These are phyloP conservation scores for Trichosporon ovoides DNA, from an alignment of 1,284 basidiomycete genomes.

Conservation along the genomic window DNA sequence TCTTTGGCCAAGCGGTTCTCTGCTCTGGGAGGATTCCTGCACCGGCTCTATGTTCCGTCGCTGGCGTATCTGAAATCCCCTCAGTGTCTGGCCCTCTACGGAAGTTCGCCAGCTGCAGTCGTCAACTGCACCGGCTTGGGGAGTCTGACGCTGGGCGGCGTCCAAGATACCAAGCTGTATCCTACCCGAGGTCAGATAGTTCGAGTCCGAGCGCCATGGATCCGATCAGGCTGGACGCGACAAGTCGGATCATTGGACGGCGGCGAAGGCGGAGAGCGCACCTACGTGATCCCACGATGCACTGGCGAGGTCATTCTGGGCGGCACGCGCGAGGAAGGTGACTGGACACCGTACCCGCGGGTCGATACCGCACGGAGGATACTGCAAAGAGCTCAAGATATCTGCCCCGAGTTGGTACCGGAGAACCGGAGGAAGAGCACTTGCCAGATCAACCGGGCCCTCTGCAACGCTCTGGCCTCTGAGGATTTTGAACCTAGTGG, in stretches of 20 bases:
- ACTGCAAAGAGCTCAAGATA: constrained; percentile 32
- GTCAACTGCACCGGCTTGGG: constrained; percentile 63
- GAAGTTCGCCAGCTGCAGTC: constrained; percentile 52
- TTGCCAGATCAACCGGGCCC: not conserved
- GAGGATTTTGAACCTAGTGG: not conserved
- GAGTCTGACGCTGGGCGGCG: constrained; percentile 52
- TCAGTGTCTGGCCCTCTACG: constrained; percentile 16
- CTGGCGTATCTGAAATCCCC: constrained; percentile 20
- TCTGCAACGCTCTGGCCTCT: not conserved
- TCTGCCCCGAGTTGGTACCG: constrained; percentile 33
- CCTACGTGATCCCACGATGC: constrained; percentile 45
- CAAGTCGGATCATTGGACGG: constrained; percentile 41
- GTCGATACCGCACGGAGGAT: constrained; percentile 34
- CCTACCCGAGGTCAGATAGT: constrained; percentile 57
- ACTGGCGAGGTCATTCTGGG: constrained; percentile 46
- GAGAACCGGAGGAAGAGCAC: constrained; percentile 12
- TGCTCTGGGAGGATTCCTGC: constrained; percentile 22
- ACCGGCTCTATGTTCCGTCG: constrained; percentile 27
- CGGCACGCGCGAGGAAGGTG: constrained; percentile 42
- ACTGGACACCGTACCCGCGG: constrained; percentile 41
- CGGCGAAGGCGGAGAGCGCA: constrained; percentile 44
- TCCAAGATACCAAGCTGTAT: constrained; percentile 52
- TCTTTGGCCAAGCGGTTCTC: constrained; percentile 22
- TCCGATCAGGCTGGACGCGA: constrained; percentile 39
- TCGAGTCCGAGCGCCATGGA: constrained; percentile 50